Evolutionary conservation across 1,284 basidiomycete species (phyloP).

Genomic region (Malassezia obtusa): DNA sequence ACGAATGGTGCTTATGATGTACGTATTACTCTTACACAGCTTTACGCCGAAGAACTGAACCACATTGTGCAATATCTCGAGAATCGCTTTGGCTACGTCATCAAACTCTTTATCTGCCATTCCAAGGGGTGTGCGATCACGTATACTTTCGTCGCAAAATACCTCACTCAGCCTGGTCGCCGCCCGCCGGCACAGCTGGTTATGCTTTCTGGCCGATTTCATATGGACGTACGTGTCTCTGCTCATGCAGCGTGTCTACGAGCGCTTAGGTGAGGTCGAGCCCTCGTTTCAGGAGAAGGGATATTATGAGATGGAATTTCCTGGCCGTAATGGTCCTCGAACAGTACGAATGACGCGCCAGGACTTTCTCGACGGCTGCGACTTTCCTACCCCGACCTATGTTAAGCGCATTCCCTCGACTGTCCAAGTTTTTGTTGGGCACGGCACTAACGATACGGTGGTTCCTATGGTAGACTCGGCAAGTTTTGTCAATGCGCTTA

Average conservation of each 20-base stretch:
- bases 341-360: neutral
- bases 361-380: neutral
- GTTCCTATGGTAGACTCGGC: constrained; percentile 8
- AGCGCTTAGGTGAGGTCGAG: neutral
- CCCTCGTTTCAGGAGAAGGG: constrained; percentile 4
- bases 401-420: neutral
- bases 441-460: constrained; percentile 7
- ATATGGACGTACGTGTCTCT: neutral
- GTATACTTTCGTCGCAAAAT: neutral
- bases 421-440: constrained; percentile 4
- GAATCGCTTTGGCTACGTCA: constrained; percentile 8
- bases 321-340: neutral
- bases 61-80: constrained; percentile 7
- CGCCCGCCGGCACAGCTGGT: neutral
- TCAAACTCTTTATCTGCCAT: constrained; percentile 8
- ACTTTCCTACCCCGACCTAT: neutral
- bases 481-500: constrained; percentile 1
- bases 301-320: neutral
- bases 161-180: neutral
- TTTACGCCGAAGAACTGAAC: neutral
- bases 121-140: constrained; percentile 7
- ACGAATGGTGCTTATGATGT: constrained; percentile 1
- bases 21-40: neutral
- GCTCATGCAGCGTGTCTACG: neutral
- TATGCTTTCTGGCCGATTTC: neutral